Percentiles rank a stretch among this genome's conserved stretches.
Conservation (phyloP, 176 grass and related monocot species). For the Cocos nucifera region DNA sequence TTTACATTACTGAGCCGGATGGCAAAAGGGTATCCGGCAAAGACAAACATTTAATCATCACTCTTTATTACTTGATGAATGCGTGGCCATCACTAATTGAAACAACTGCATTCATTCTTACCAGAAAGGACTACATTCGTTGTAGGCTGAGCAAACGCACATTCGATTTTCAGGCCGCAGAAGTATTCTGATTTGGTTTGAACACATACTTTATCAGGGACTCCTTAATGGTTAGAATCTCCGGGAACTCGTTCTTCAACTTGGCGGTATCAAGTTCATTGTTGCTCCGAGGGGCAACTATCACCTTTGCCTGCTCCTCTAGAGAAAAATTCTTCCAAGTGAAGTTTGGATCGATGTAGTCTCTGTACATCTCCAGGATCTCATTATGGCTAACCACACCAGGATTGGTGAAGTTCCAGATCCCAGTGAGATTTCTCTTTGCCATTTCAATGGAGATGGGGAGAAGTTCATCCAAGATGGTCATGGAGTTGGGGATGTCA, state of each 20-base stretch:
- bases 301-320: constrained; percentile 81
- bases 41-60: too few species aligned
- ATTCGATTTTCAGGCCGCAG: constrained; percentile 31
- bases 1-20: too few species aligned
- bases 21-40: too few species aligned
- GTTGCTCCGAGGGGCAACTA: constrained; percentile 80
- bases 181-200: constrained; percentile 49
- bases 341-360: constrained; percentile 62
- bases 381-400: constrained; percentile 88
- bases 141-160: too few species aligned
- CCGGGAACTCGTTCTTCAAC: constrained; percentile 57
- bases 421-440: constrained; percentile 72
- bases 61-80: too few species aligned
- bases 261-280: constrained; percentile 67
- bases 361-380: constrained; percentile 78
- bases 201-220: constrained; percentile 61
- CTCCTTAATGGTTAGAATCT: constrained; percentile 70
- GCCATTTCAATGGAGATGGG: constrained; percentile 90
- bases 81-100: not conserved
- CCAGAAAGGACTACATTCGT: not conserved
- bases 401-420: constrained; percentile 90
- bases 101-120: not conserved
- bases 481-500: constrained; percentile 78
- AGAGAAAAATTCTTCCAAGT: constrained; percentile 78
- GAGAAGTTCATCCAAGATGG: constrained; percentile 74